phyloP scores from a whole-genome alignment of 495 filamentous ascomycete genomes.

The Talaromyces thailandensis region DNA sequence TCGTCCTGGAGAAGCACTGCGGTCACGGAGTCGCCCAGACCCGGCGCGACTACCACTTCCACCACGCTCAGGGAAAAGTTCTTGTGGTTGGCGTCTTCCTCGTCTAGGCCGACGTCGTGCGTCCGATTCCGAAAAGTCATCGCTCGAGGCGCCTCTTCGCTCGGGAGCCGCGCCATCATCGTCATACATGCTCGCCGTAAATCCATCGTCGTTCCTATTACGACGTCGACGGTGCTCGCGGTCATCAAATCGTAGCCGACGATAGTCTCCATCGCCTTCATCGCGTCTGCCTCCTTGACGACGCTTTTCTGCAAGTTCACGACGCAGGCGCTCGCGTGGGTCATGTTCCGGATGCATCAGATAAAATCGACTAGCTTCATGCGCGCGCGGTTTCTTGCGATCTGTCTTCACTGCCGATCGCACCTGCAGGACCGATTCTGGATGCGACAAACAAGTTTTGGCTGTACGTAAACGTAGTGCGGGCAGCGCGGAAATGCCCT shows the following conservation, averaged over 20 bases:
- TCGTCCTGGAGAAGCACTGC: conserved; percentile 63
- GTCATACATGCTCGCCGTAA: conserved; percentile 72
- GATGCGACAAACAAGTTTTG: conserved; percentile 54
- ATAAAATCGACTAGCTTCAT: conserved; percentile 81
- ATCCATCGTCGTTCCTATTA: conserved; percentile 45
- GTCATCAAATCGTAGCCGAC: conserved; percentile 47
- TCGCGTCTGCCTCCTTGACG: conserved; percentile 48
- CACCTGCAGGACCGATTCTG: conserved; percentile 60
- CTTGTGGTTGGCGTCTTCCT: conserved; percentile 26
- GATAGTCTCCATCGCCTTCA: conserved; percentile 51
- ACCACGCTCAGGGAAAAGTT: conserved; percentile 42
- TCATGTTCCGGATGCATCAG: conserved; percentile 84
- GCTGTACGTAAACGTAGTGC: conserved; percentile 47
- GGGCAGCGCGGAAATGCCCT: conserved; percentile 30
- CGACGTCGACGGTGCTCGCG: conserved; percentile 43
- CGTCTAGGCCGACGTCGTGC: conserved; percentile 21
- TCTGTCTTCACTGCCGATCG: conserved; percentile 68
- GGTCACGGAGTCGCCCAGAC: conserved; percentile 43
- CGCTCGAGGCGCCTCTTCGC: conserved; percentile 10
- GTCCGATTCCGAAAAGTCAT: conserved; percentile 24
- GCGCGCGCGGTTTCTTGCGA: conserved; percentile 66
- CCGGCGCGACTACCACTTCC: conserved; percentile 6
- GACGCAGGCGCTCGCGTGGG: conserved; percentile 59
- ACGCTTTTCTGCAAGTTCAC: conserved; percentile 34
- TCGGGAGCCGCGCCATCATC: conserved; percentile 36